Evolutionary conservation across 176 grass and related monocot genomes (phyloP), one percentile per base, ranked within the genome.

Genomic region (Cenchrus fungigraminus): DNA sequence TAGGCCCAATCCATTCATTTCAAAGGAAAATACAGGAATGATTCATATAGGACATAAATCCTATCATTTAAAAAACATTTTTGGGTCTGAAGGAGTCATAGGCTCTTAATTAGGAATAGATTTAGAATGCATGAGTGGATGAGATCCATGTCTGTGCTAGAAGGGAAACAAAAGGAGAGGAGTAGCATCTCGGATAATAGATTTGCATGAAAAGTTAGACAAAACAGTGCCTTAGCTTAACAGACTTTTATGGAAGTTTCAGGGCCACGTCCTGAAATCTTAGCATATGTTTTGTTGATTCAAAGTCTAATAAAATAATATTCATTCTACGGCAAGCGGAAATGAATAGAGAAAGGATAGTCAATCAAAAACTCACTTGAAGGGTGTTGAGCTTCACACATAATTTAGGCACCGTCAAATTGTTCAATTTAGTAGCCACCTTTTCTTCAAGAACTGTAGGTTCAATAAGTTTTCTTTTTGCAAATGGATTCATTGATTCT

Each of bases 311-410:
- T 63, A 37, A 74, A 53, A 47, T 25, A 67, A 56, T 20, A 14
- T 76, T 55, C 61, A 66, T 22, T 55, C 11, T 54, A 76, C 1
- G 19, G 25, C 76, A 19, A 63, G n/a, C 19, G 75, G 22, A 77
- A 77, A 51, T 31, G 13, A 76, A 83, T 50, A 11, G 15, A 20
- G 54, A 85, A 57, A 40, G 12, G 74, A 44, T 46, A n/a, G n/a
- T 71, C 49, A 77, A 79, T 32, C 15, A 67, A 87, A 63, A 83
- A 80, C 92, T 95, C 55, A 91, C 95, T 81, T 92, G 88, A 72
- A 97, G 88, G 20, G 95, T 93, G 81, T 95, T 97, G 50, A 97
- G 91, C 89, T 97, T 97, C 68, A 95, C 92, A 90, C 95, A 97
- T 50, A 97, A 84, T 83, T 93, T 93, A 42, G 70, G 71, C 17